Evolutionary conservation across 164 flowering plant genomes (phyloP).

Genomic region (Nymphaea colorata): DNA sequence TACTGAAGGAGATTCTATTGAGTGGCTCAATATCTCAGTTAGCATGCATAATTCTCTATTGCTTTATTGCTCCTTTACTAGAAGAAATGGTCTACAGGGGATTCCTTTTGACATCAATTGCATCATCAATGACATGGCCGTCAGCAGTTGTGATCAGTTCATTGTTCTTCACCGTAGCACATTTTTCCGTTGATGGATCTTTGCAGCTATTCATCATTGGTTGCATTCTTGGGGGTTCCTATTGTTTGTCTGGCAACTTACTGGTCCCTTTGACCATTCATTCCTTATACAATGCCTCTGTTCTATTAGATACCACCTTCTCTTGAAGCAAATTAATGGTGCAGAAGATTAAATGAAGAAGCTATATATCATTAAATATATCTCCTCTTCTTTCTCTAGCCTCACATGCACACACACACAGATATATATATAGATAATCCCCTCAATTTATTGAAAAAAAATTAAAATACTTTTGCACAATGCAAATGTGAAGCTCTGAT

Average conservation of each 20-base stretch:
- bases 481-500: too few species aligned
- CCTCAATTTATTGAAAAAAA: too few species aligned
- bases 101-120: constrained; percentile 47
- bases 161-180: constrained; percentile 54
- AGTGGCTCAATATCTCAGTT: constrained; percentile 31
- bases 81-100: constrained; percentile 89
- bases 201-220: constrained; percentile 64
- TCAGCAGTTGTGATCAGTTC: constrained; percentile 64
- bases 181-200: constrained; percentile 67
- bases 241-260: constrained; percentile 74
- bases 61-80: constrained; percentile 58
- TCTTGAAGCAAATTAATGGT: constrained; percentile 5
- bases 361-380: too few species aligned
- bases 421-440: too few species aligned
- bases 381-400: too few species aligned
- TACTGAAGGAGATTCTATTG: constrained; percentile 51
- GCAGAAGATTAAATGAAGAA: too few species aligned
- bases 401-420: too few species aligned
- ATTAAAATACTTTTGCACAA: too few species aligned
- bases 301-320: constrained; percentile 22
- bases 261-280: constrained; percentile 52
- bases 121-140: constrained; percentile 57
- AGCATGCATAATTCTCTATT: constrained; percentile 42
- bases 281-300: constrained; percentile 70
- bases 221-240: constrained; percentile 65